Conservation (phyloP, 768 basidiomycete species). For the Phallus indusiatus region DNA sequence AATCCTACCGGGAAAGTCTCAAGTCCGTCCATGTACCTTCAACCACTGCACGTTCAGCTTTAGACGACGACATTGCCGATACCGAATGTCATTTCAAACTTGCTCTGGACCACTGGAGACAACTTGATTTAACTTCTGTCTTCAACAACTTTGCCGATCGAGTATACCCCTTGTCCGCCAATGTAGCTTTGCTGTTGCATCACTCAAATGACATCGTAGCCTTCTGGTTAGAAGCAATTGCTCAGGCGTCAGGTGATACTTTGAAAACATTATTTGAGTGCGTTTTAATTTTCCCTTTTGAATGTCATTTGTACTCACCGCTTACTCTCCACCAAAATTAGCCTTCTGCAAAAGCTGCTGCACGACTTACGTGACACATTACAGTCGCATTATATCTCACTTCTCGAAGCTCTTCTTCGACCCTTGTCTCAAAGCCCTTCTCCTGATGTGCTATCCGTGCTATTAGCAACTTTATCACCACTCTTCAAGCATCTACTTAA, state of each 20-base stretch:
- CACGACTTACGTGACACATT: slow-evolving; percentile 78
- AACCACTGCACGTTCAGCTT: slow-evolving; percentile 37
- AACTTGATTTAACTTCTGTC: slow-evolving; percentile 68
- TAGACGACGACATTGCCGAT: slow-evolving; percentile 65
- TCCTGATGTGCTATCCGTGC: slow-evolving; percentile 46
- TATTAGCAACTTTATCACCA: slow-evolving; percentile 58
- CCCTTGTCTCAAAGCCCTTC: slow-evolving; percentile 53
- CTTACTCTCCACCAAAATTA: slow-evolving; percentile 18
- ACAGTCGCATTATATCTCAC: slow-evolving; percentile 45
- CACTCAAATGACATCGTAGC: slow-evolving; percentile 64
- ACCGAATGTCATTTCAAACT: slow-evolving; percentile 71
- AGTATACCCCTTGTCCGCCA: slow-evolving; percentile 52
- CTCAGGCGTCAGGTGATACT: slow-evolving; percentile 60
- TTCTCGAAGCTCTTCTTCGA: slow-evolving; percentile 46
- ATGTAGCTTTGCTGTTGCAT: slow-evolving; percentile 73
- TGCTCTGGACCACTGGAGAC: slow-evolving; percentile 64
- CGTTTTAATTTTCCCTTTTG: slow-evolving; percentile 20
- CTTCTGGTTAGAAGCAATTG: slow-evolving; percentile 53
- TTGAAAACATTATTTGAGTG: slow-evolving; percentile 70
- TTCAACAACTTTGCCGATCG: slow-evolving; percentile 63
- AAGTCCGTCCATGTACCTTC: slow-evolving; percentile 69
- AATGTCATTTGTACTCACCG: slow-evolving; percentile 11
- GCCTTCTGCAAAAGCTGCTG: slow-evolving; percentile 67
- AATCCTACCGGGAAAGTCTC: slow-evolving; percentile 59
- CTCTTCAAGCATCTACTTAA: slow-evolving; percentile 69